These are phyloP conservation scores for Ceriops decandra DNA, from an alignment of 345 rosid genomes.

Conservation along the genomic window DNA sequence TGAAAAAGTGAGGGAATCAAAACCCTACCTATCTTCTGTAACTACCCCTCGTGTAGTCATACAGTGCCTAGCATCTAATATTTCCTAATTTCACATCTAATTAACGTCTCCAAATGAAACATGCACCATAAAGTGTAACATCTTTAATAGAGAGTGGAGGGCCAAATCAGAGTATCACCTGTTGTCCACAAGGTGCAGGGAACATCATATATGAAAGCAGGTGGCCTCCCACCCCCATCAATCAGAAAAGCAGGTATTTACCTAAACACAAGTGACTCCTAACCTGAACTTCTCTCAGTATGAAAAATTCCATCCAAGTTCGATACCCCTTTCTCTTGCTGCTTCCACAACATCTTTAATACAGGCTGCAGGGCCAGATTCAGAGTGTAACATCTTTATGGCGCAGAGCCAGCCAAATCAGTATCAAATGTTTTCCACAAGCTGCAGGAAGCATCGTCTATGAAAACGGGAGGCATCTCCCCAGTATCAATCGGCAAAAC, in stretches of 20 bases:
- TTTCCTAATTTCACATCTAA: slow-evolving; percentile 17
- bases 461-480: not conserved
- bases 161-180: too few relatives aligned
- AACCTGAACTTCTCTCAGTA: not conserved
- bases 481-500: slow-evolving; percentile 11
- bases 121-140: too few relatives aligned
- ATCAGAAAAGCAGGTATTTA: slow-evolving; percentile 13
- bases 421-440: too few relatives aligned
- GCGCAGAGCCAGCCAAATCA: too few relatives aligned
- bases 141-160: too few relatives aligned
- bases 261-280: slow-evolving; percentile 11
- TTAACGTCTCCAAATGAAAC: not conserved
- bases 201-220: slow-evolving; percentile 4
- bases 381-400: too few relatives aligned
- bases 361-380: too few relatives aligned
- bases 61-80: slow-evolving; percentile 9
- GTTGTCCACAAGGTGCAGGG: not conserved
- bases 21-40: not conserved
- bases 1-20: too few relatives aligned
- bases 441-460: not conserved
- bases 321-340: slow-evolving; percentile 61
- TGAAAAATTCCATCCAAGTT: slow-evolving; percentile 26
- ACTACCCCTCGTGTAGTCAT: slow-evolving; percentile 16
- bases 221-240: not conserved
- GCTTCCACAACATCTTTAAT: slow-evolving; percentile 33